These are phyloP conservation scores for Podospora pseudoanserina DNA, from an alignment of 495 filamentous ascomycete species.

Conservation along the genomic window DNA sequence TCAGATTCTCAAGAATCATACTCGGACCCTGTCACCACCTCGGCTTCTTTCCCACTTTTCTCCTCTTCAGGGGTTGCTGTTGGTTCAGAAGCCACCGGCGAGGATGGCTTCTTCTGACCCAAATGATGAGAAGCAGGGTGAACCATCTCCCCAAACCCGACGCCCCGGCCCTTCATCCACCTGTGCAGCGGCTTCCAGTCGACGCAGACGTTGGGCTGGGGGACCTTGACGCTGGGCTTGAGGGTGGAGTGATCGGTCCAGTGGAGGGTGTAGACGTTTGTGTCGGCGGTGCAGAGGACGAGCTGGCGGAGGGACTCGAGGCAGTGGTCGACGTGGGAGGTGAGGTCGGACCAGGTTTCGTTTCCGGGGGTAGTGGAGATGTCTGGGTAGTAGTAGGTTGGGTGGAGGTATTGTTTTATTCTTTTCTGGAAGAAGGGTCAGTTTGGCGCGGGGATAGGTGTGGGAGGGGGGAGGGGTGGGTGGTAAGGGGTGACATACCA, in stretches of 20 bases:
- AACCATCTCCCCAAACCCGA: constrained; percentile 24
- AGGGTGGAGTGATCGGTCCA: constrained; percentile 19
- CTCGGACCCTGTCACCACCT: too few relatives aligned
- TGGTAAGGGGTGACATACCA: constrained; percentile 10
- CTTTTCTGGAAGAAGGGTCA: constrained; percentile 17
- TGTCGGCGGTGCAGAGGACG: constrained; percentile 18
- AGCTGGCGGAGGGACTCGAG: constrained; percentile 20
- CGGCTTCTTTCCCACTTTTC: too few relatives aligned
- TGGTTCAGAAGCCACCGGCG: too few relatives aligned
- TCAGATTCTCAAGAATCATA: too few relatives aligned
- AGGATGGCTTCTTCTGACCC: too few relatives aligned
- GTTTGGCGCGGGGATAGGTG: too few relatives aligned
- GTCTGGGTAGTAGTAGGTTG: constrained; percentile 19
- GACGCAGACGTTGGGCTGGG: constrained; percentile 31
- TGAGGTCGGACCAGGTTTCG: constrained; percentile 18
- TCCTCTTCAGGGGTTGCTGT: too few relatives aligned
- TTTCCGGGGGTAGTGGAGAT: neutral
- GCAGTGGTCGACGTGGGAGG: constrained; percentile 24
- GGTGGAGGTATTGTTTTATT: constrained; percentile 27
- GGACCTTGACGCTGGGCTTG: constrained; percentile 18
- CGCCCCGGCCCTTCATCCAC: constrained; percentile 28
- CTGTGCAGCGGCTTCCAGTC: constrained; percentile 32
- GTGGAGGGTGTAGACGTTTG: constrained; percentile 19
- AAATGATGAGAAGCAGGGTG: neutral
- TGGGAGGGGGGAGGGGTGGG: neutral